Evolutionary conservation across 192 early-diverging fungal genomes (phyloP).

Genomic region (Obelidium mucronatum): DNA sequence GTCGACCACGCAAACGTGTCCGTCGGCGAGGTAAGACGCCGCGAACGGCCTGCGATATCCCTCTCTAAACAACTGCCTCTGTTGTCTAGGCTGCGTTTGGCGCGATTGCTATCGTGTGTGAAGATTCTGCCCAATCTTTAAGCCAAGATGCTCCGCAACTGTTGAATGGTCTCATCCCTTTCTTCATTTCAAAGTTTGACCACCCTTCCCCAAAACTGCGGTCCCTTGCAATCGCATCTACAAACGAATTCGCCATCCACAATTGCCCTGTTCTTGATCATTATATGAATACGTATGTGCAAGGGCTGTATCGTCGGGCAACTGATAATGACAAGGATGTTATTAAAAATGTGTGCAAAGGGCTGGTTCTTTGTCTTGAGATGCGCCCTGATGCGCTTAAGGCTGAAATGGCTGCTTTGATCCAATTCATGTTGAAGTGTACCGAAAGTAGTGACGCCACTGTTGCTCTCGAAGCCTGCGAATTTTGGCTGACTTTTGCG

Average conservation of each 20-base stretch:
- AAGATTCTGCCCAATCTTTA: constrained; percentile 86
- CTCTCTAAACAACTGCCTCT: too few species aligned
- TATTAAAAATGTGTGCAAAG: constrained; percentile 93
- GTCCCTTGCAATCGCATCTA: constrained; percentile 79
- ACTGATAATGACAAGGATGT: constrained; percentile 84
- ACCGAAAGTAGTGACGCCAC: constrained; percentile 81
- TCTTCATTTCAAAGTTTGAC: constrained; percentile 86
- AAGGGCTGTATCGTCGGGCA: constrained; percentile 82
- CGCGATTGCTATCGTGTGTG: constrained; percentile 94
- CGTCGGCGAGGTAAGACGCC: constrained; percentile 79
- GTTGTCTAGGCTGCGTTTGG: constrained; percentile 76
- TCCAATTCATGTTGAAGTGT: constrained; percentile 95
- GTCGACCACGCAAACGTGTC: constrained; percentile 74
- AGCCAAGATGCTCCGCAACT: constrained; percentile 82
- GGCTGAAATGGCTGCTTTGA: constrained; percentile 86
- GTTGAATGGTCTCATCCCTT: constrained; percentile 80
- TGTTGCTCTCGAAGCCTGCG: constrained; percentile 97
- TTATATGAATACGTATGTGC: constrained; percentile 59
- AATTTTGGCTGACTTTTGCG: constrained; percentile 98
- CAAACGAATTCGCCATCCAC: constrained; percentile 87
- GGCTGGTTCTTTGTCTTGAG: constrained; percentile 90
- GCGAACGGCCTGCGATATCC: too few species aligned
- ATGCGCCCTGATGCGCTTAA: constrained; percentile 83
- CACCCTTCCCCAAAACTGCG: constrained; percentile 79
- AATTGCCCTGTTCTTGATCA: constrained; percentile 75